Conservation (phyloP, 768 basidiomycete genomes). For the Suillus spraguei region DNA sequence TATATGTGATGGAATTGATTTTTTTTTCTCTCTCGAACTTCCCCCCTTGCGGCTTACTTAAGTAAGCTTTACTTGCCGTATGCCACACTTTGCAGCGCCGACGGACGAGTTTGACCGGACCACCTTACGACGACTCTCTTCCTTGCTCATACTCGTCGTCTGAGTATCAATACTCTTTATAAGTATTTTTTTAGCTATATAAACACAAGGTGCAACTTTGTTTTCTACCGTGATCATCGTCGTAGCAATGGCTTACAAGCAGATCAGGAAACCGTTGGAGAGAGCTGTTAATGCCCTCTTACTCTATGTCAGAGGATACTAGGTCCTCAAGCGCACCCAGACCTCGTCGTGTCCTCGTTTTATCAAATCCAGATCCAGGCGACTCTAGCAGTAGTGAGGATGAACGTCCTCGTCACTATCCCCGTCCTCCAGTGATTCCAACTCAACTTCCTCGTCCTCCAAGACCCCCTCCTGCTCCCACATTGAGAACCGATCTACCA, state of each 20-base stretch:
- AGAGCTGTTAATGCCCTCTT: constrained; percentile 33
- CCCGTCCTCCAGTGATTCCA: constrained; percentile 26
- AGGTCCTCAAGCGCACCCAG: constrained; percentile 37
- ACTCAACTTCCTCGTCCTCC: constrained; percentile 23
- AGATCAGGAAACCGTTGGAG: constrained; percentile 28
- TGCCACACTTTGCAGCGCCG: constrained; percentile 1
- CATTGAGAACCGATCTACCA: constrained; percentile 42
- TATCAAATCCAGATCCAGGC: constrained; percentile 64
- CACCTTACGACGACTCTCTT: not conserved
- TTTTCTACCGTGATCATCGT: not conserved
- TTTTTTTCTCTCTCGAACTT: not conserved
- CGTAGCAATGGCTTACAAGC: constrained; percentile 9
- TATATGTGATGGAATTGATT: not conserved
- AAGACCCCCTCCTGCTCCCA: constrained; percentile 27
- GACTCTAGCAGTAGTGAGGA: constrained; percentile 43
- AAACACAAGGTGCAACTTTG: not conserved
- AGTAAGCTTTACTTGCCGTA: not conserved
- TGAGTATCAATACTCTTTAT: not conserved
- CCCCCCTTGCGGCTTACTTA: not conserved
- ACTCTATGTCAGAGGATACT: constrained; percentile 64
- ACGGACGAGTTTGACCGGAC: constrained; percentile 2
- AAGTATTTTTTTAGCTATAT: not conserved
- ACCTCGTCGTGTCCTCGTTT: constrained; percentile 49
- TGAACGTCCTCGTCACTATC: constrained; percentile 30
- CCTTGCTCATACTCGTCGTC: not conserved